Evolutionary conservation across 1,139 yeast genomes (phyloP).

Genomic region (Arxiozyma bovina): DNA sequence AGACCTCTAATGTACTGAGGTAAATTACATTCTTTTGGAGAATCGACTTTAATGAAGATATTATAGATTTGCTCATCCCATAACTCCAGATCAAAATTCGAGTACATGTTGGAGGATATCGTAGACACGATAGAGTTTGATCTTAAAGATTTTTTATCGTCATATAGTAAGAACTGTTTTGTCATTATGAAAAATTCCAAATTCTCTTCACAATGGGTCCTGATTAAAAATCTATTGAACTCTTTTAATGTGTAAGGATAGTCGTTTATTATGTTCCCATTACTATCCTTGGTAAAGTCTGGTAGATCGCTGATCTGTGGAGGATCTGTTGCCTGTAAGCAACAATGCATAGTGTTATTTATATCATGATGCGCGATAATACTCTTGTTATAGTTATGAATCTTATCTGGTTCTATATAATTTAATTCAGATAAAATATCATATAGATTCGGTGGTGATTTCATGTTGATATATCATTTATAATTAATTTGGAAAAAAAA

Average conservation of each 20-base stretch:
- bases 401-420: neutral
- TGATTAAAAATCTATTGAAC: slow-evolving; percentile 20
- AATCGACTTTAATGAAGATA: slow-evolving; percentile 20
- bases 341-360: neutral
- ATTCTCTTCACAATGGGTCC: slow-evolving; percentile 29
- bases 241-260: slow-evolving; percentile 15
- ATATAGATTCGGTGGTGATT: slow-evolving; percentile 13
- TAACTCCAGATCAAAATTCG: slow-evolving; percentile 8
- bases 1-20: slow-evolving; percentile 21
- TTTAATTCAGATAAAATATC: slow-evolving; percentile 12
- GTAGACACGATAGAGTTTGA: neutral
- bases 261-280: neutral
- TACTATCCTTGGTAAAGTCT: neutral
- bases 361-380: too few relatives aligned
- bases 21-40: slow-evolving; percentile 28
- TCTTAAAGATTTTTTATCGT: slow-evolving; percentile 1
- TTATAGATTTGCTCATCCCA: slow-evolving; percentile 24
- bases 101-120: neutral
- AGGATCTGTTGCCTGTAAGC: neutral
- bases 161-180: slow-evolving; percentile 8
- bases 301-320: neutral
- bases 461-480: slow-evolving; percentile 1
- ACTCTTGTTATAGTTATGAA: neutral
- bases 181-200: slow-evolving; percentile 19
- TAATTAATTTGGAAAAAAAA: neutral